Conservation (phyloP, 305 asterid species). For the Salvia sclarea region DNA sequence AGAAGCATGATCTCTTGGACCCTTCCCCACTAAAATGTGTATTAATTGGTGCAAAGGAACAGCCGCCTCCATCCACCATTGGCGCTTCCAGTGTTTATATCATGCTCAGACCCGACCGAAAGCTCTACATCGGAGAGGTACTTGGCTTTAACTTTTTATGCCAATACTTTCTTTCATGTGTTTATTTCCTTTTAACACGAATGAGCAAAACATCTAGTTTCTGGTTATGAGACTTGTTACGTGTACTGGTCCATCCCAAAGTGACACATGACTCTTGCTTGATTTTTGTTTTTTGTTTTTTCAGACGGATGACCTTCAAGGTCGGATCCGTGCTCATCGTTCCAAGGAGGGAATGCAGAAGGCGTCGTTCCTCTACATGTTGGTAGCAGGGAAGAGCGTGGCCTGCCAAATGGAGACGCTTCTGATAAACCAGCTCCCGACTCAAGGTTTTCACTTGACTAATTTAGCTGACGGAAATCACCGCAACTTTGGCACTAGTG, state of each 20-base stretch:
- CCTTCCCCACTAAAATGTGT: conserved; percentile 48
- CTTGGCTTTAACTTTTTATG: conserved; percentile 4
- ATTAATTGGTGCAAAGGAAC: conserved; percentile 70
- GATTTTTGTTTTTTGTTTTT: not conserved
- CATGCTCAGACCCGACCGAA: conserved; percentile 75
- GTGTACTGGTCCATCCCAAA: not conserved
- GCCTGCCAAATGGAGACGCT: conserved; percentile 94
- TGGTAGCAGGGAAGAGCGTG: conserved; percentile 83
- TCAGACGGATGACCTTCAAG: conserved; percentile 93
- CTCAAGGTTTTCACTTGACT: conserved; percentile 60
- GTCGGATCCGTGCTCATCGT: conserved; percentile 81
- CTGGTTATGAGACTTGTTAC: no score
- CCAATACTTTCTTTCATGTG: not conserved
- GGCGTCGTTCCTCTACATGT: conserved; percentile 66
- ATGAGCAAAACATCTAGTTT: not conserved
- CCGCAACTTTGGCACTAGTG: conserved; percentile 79
- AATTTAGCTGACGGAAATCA: conserved; percentile 92
- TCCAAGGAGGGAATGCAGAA: conserved; percentile 71
- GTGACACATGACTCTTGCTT: not conserved
- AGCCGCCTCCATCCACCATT: conserved; percentile 91
- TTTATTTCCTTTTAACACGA: no score
- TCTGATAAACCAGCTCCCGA: conserved; percentile 86
- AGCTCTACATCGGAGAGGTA: conserved; percentile 90
- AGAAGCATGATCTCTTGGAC: conserved; percentile 38
- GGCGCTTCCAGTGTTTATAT: conserved; percentile 83